Evolutionary conservation across 2,329 filamentous ascomycete genomes (phyloP), one percentile per base, ranked within the genome.

Genomic region (Coniochaeta ligniaria): DNA sequence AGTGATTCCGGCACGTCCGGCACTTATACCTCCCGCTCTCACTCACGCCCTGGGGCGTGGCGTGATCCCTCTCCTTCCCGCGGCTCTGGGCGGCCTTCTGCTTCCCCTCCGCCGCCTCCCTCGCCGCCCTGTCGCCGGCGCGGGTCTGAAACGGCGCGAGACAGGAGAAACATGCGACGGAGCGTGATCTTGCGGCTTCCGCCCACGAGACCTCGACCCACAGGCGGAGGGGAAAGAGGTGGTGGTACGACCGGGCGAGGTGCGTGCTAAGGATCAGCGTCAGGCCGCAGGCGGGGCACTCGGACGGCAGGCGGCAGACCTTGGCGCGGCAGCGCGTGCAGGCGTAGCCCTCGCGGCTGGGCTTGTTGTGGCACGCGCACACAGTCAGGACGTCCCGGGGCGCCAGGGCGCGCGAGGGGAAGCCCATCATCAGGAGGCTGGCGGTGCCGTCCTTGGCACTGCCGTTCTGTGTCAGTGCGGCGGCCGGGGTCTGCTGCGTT

Each of bases 181-280:
- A 88, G 9, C 22, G 14, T 9, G 54, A 14, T 6, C 17, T 36
- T 59, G 71, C 71, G 1, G 92, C 93, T 22, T 88, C 80, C 12
- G 83, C 74, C 95, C 95, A 99, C 1, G 89, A 82, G 0, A 99
- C 94, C 69, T 95, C 92, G 11, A 87, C 80, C 93, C 94, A 99
- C 71, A 96, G 96, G 35, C 88, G 83, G 24, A 99, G 79, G 0
- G 93, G 92, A 70, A 96, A 96, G 0, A 97, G 80, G 71, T 97
- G 92, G 72, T 96, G 92, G 70, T 96, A 96, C 0, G 91, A 95
- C n/a, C 92, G 83, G 5, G 92, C 93, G 62, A 97, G 78, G 76
- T 97, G 93, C 0, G 95, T 99, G 1, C 92, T 96, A 2, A 98
- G 83, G 64, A 99, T 96, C 38, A 99, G 84, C 0, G 94, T 98